A percentile compares a stretch with the other conserved stretches of the same genome.
phyloP scores from a whole-genome alignment of 2,329 filamentous ascomycete species.

The Cytospora chrysosperma region DNA sequence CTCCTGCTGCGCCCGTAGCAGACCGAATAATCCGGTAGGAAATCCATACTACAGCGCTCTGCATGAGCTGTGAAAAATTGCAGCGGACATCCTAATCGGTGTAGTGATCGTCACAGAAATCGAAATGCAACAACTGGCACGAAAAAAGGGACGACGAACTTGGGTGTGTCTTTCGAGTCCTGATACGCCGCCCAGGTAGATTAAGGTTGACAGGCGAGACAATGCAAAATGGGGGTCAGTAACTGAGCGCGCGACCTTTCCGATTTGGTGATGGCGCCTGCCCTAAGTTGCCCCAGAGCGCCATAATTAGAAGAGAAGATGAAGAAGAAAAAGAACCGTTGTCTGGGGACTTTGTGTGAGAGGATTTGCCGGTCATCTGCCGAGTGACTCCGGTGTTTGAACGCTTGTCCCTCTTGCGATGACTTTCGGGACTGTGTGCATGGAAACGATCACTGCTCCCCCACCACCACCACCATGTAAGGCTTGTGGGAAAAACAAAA shows the following conservation, averaged over 20 bases:
- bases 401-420: conserved; percentile 2
- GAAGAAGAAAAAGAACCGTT: background rate
- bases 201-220: conserved; percentile 17
- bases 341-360: background rate
- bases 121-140: conserved; percentile 10
- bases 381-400: background rate
- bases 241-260: conserved; percentile 4
- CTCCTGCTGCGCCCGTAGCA: background rate
- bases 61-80: conserved; percentile 4
- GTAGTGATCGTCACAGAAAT: conserved; percentile 13
- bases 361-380: conserved; percentile 8
- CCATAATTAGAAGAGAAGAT: conserved; percentile 5
- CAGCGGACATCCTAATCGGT: conserved; percentile 10
- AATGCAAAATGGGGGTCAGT: conserved; percentile 3
- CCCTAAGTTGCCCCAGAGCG: conserved; percentile 3
- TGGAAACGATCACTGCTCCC: background rate
- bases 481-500: background rate
- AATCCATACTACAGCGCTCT: conserved; percentile 1
- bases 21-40: background rate
- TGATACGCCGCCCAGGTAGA: conserved; percentile 7
- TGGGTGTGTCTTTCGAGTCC: conserved; percentile 4
- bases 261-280: conserved; percentile 11
- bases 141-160: conserved; percentile 17
- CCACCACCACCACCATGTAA: background rate
- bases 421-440: conserved; percentile 16